Evolutionary conservation across 148 eudicot genomes (phyloP).

Genomic region (Diospyros kaki): DNA sequence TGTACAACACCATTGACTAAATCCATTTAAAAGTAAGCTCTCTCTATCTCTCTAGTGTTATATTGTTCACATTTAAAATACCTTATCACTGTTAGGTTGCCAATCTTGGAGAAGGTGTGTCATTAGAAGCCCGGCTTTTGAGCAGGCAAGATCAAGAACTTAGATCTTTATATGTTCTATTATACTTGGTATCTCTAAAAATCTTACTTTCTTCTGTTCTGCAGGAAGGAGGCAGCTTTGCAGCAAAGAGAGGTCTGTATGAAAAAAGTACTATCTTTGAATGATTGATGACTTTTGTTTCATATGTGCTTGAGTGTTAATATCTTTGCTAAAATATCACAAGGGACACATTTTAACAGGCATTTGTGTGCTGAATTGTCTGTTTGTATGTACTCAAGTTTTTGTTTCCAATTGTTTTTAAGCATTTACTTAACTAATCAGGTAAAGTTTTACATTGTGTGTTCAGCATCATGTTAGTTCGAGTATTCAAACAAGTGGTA

Average conservation of each 20-base stretch:
- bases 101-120: constrained; percentile 83
- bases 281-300: neutral
- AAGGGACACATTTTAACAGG: neutral
- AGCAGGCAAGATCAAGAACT: constrained; percentile 55
- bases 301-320: neutral
- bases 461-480: neutral
- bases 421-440: neutral
- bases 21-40: neutral
- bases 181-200: constrained; percentile 15
- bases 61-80: constrained; percentile 5
- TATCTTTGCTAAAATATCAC: neutral
- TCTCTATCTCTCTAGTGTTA: neutral
- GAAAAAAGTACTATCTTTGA: neutral
- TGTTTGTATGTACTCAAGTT: neutral
- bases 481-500: neutral
- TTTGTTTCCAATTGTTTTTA: neutral
- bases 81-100: constrained; percentile 51
- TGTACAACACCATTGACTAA: too few relatives aligned
- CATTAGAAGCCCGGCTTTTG: constrained; percentile 86
- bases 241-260: constrained; percentile 85
- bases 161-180: constrained; percentile 8
- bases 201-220: constrained; percentile 20
- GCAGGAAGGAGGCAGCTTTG: constrained; percentile 83
- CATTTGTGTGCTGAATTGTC: neutral
- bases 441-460: neutral